Percentiles rank a stretch among this genome's conserved stretches.
Conservation (phyloP, 768 basidiomycete species). For the Pholiota microspora region DNA sequence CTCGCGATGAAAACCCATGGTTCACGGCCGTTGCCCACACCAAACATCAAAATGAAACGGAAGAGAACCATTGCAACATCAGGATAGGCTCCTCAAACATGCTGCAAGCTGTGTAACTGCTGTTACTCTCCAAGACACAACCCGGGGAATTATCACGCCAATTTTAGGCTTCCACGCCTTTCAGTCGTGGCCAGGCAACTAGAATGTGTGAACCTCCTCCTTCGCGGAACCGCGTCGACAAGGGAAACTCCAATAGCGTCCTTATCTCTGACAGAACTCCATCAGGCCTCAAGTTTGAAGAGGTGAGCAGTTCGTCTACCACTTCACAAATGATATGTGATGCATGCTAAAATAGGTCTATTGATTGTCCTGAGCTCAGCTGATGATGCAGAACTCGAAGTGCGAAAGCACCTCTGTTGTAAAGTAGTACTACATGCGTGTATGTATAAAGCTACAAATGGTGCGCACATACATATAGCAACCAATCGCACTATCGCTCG, state of each 20-base stretch:
- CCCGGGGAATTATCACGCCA: background rate
- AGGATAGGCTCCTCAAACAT: background rate
- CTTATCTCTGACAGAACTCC: background rate
- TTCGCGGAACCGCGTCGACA: background rate
- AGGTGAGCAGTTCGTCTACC: background rate
- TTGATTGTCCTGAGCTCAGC: background rate
- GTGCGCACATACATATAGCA: too few species aligned
- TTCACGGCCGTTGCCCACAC: background rate
- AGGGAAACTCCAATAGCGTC: background rate
- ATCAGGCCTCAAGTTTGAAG: background rate
- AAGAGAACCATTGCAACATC: background rate
- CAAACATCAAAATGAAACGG: background rate
- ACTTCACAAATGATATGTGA: background rate
- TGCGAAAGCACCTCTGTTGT: background rate
- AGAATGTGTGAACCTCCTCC: background rate
- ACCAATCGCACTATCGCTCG: too few species aligned
- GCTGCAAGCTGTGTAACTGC: background rate
- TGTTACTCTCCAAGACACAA: background rate
- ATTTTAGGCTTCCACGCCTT: background rate
- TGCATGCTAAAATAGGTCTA: background rate
- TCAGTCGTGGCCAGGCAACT: background rate
- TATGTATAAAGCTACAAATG: too few species aligned
- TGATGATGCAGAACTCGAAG: background rate
- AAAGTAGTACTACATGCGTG: too few species aligned
- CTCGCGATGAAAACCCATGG: too few species aligned